These are phyloP conservation scores for Syncephalastrum contaminatum DNA, from an alignment of 371 early-diverging fungal species.

Conservation along the genomic window DNA sequence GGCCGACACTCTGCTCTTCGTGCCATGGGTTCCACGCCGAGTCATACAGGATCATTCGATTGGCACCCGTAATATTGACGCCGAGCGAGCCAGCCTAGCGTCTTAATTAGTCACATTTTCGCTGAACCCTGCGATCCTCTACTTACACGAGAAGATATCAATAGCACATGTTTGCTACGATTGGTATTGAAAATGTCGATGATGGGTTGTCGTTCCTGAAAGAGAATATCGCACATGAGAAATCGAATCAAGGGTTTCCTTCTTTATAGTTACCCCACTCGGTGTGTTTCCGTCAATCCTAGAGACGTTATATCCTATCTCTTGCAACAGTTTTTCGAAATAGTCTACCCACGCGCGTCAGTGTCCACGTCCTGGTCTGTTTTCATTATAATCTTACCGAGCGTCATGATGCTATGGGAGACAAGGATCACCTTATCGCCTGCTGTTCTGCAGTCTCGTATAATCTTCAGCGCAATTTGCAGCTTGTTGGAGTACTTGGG, in stretches of 20 bases:
- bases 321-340: conserved; percentile 31
- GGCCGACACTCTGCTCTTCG: conserved; percentile 88
- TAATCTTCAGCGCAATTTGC: conserved; percentile 20
- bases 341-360: conserved; percentile 39
- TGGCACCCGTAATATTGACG: conserved; percentile 87
- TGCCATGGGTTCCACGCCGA: conserved; percentile 96
- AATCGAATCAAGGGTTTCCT: background rate
- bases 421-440: conserved; percentile 78
- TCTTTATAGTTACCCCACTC: conserved; percentile 18
- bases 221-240: background rate
- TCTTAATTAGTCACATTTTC: background rate
- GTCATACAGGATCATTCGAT: conserved; percentile 87
- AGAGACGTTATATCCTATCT: conserved; percentile 12
- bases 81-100: conserved; percentile 77
- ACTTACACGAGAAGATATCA: conserved; percentile 68
- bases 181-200: conserved; percentile 78
- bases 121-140: background rate
- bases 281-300: conserved; percentile 59
- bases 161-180: conserved; percentile 49
- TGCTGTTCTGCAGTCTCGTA: conserved; percentile 24
- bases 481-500: conserved; percentile 30
- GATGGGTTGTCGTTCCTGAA: conserved; percentile 59
- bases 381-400: conserved; percentile 47
- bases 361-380: background rate
- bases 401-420: conserved; percentile 64